A percentile compares a stretch with the other conserved stretches of the same genome.
phyloP scores from a whole-genome alignment of 2,329 filamentous ascomycete species.

The Paecilomyces dactylethromorphus region DNA sequence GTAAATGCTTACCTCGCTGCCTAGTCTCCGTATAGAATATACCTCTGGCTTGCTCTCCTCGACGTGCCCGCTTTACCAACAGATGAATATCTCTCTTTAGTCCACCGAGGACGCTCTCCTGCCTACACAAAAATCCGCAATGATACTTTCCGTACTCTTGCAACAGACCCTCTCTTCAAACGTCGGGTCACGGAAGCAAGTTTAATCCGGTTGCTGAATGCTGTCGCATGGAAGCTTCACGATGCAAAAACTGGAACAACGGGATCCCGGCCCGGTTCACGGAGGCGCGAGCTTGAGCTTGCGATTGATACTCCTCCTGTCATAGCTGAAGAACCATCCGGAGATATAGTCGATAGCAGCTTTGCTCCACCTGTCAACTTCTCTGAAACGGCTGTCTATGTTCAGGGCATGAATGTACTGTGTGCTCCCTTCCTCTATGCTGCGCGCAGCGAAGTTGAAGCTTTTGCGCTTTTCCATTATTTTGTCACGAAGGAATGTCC shows the following conservation, averaged over 20 bases:
- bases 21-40: slow-evolving; percentile 86
- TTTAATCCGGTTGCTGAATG: slow-evolving; percentile 88
- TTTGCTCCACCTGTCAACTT: slow-evolving; percentile 18
- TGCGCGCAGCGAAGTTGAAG: slow-evolving; percentile 88
- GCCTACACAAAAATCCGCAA: slow-evolving; percentile 97
- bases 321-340: slow-evolving; percentile 37
- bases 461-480: slow-evolving; percentile 82
- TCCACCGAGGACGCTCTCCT: slow-evolving; percentile 88
- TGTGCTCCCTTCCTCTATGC: slow-evolving; percentile 94
- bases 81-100: slow-evolving; percentile 79
- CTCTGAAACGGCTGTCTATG: slow-evolving; percentile 71
- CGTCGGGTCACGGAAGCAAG: slow-evolving; percentile 92
- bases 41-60: slow-evolving; percentile 91
- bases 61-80: slow-evolving; percentile 79
- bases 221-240: slow-evolving; percentile 87
- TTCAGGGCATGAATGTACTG: slow-evolving; percentile 98
- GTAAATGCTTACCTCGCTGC: slow-evolving; percentile 7
- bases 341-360: slow-evolving; percentile 34
- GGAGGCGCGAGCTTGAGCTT: slow-evolving; percentile 43
- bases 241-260: slow-evolving; percentile 57
- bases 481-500: slow-evolving; percentile 85
- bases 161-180: slow-evolving; percentile 94
- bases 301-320: slow-evolving; percentile 31
- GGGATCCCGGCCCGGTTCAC: slow-evolving; percentile 31
- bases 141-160: slow-evolving; percentile 93